Conservation (phyloP, 169 alveolate species). For the Plasmodium knowlesi region DNA sequence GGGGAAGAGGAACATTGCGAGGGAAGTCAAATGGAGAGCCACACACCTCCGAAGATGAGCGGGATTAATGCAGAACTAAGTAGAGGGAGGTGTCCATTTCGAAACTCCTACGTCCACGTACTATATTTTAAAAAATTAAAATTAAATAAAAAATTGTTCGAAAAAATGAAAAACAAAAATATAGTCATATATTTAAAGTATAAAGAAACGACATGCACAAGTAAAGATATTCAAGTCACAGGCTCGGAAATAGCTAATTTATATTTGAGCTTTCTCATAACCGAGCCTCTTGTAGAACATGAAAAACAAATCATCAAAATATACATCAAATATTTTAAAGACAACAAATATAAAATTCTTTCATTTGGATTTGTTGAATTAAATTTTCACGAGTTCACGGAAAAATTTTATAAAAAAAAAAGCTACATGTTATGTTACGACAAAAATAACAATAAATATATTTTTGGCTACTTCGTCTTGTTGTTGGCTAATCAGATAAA, state of each 20-base stretch:
- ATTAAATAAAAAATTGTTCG: constrained; percentile 61
- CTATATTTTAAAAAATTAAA: constrained; percentile 51
- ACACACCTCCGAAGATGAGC: background rate
- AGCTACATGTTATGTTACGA: constrained; percentile 71
- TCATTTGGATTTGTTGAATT: constrained; percentile 62
- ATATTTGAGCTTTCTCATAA: constrained; percentile 51
- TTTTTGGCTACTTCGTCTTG: constrained; percentile 62
- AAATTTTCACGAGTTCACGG: constrained; percentile 32
- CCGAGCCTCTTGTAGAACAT: constrained; percentile 42
- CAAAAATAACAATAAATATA: constrained; percentile 52
- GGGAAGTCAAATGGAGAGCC: background rate
- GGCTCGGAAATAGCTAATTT: constrained; percentile 39
- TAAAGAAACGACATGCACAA: constrained; percentile 59
- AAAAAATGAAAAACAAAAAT: constrained; percentile 54
- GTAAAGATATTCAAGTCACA: constrained; percentile 38
- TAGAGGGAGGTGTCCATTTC: background rate
- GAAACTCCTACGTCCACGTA: constrained; percentile 40
- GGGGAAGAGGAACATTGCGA: background rate
- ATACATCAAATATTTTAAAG: constrained; percentile 68
- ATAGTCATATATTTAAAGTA: constrained; percentile 64
- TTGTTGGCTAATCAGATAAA: constrained; percentile 63
- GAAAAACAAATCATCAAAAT: constrained; percentile 66
- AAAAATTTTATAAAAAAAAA: constrained; percentile 70
- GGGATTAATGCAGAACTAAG: background rate
- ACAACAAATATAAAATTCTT: constrained; percentile 61